Evolutionary conservation across 495 filamentous ascomycete species (phyloP).

Genomic region (Lasiosphaeria miniovina): DNA sequence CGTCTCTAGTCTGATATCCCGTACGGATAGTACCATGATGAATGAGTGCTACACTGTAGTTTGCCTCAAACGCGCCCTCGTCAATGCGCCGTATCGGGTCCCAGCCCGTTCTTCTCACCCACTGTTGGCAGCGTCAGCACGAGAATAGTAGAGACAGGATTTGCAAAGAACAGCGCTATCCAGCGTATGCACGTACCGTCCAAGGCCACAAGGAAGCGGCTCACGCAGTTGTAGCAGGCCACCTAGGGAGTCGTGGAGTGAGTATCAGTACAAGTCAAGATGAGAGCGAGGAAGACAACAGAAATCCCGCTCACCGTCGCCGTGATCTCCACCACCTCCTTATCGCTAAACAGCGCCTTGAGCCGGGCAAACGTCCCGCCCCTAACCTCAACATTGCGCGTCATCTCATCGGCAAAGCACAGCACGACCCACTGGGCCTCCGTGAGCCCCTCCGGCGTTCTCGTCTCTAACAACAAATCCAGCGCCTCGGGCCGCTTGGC

Average conservation of each 20-base stretch:
- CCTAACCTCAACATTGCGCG: constrained; percentile 57
- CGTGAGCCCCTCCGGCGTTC: constrained; percentile 36
- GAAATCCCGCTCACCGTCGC: constrained; percentile 53
- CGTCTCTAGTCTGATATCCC: no score
- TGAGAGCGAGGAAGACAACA: not conserved
- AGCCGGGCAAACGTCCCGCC: constrained; percentile 62
- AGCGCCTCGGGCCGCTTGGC: constrained; percentile 23
- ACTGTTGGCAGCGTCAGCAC: constrained; percentile 30
- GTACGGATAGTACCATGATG: no score
- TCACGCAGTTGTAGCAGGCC: constrained; percentile 85
- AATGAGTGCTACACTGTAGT: not conserved
- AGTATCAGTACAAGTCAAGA: not conserved
- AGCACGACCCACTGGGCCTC: constrained; percentile 63
- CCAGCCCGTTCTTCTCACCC: constrained; percentile 47
- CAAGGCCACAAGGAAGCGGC: constrained; percentile 77
- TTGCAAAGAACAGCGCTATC: no score
- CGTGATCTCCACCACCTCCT: constrained; percentile 74
- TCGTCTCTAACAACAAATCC: constrained; percentile 6
- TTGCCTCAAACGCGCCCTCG: not conserved
- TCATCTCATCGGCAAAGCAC: constrained; percentile 74
- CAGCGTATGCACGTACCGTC: constrained; percentile 54
- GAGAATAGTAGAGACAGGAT: not conserved
- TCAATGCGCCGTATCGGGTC: constrained; percentile 37
- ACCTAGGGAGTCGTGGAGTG: constrained; percentile 26
- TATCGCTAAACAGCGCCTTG: constrained; percentile 57